These are phyloP conservation scores for Anethum foeniculum DNA, from an alignment of 140 eudicot species.

Conservation along the genomic window DNA sequence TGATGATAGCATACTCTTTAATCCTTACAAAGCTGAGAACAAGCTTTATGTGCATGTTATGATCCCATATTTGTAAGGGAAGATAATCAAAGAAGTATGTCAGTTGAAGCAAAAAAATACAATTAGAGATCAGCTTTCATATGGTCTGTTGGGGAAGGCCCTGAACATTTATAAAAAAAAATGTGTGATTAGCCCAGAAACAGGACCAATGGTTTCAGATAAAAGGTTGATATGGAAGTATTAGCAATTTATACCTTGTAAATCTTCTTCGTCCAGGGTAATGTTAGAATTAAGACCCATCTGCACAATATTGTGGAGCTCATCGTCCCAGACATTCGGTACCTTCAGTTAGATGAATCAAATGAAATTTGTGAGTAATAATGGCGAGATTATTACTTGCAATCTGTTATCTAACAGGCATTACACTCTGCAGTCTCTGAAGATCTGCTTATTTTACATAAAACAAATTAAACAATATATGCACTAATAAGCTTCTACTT, in stretches of 20 bases:
- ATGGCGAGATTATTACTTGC: not conserved
- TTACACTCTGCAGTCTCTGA: not conserved
- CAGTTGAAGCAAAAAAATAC: not conserved
- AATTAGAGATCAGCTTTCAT: conserved; percentile 66
- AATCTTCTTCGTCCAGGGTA: conserved; percentile 51
- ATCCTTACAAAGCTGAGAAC: not conserved
- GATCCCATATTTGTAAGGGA: not conserved
- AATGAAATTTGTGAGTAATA: not conserved
- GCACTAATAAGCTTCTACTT: not conserved
- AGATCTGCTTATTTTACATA: not conserved
- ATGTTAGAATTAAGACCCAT: conserved; percentile 64
- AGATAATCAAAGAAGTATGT: not conserved
- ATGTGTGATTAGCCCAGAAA: not conserved
- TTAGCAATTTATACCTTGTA: conserved; percentile 35
- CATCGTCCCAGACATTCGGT: conserved; percentile 76
- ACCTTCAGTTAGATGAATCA: conserved; percentile 37
- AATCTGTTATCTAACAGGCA: not conserved
- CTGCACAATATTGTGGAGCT: conserved; percentile 78
- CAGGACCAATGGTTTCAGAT: not conserved
- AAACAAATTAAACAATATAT: not conserved
- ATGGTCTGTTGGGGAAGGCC: conserved; percentile 32
- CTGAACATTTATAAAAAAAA: conserved; percentile 20
- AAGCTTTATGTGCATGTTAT: not conserved
- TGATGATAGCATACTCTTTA: not conserved
- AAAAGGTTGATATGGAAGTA: not conserved